Evolutionary conservation across 2,329 filamentous ascomycete genomes (phyloP).

Genomic region (Apiospora kogelbergensis): DNA sequence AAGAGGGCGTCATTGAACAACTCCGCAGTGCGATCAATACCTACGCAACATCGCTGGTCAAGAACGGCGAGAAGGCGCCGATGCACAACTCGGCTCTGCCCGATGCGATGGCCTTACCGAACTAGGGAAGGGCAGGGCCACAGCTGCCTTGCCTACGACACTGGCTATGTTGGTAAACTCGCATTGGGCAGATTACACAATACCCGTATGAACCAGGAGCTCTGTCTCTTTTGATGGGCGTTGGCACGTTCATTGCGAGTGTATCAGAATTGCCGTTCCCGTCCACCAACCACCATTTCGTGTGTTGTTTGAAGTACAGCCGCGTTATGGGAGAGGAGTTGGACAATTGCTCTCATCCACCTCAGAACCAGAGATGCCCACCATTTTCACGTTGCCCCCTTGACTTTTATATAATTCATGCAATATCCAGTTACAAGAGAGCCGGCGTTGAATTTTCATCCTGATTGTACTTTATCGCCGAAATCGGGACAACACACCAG

Average conservation of each 20-base stretch:
- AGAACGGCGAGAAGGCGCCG: background rate
- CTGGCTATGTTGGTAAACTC: background rate
- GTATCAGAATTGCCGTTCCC: background rate
- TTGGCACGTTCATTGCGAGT: background rate
- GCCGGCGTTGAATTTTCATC: background rate
- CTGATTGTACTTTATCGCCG: background rate
- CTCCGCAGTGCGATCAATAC: slow-evolving; percentile 31
- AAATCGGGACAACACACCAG: too few species aligned
- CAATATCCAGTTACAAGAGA: background rate
- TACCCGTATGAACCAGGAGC: background rate
- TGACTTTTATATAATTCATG: background rate
- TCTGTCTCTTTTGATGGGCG: too few species aligned
- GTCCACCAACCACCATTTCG: background rate
- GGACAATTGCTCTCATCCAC: background rate
- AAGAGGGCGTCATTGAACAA: slow-evolving; percentile 45
- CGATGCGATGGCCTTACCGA: background rate
- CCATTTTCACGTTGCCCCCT: background rate
- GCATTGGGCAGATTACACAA: background rate
- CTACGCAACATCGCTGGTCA: slow-evolving; percentile 24
- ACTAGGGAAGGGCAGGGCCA: background rate
- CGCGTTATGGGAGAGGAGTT: background rate
- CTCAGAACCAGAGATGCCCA: background rate
- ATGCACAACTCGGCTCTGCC: background rate
- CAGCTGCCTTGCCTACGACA: background rate
- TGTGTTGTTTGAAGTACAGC: background rate